phyloP scores from a whole-genome alignment of 495 filamentous ascomycete genomes.

The Acidiella bohemica region DNA sequence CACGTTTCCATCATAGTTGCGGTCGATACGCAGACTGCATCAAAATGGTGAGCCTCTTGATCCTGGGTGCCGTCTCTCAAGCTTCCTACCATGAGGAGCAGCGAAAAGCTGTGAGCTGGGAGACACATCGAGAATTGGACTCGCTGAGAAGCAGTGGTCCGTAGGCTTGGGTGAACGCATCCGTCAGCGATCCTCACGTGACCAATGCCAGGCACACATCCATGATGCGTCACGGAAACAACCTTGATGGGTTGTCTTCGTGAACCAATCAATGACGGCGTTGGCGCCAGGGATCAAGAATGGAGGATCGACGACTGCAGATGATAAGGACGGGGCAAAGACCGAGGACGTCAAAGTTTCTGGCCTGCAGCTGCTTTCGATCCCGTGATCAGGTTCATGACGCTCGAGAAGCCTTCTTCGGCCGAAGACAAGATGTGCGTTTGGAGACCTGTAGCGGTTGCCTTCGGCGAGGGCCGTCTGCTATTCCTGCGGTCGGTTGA shows the following conservation, averaged over 20 bases:
- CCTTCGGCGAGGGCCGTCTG: no score
- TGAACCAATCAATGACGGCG: slow-evolving; percentile 18
- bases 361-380: slow-evolving; percentile 1
- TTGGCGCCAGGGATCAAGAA: slow-evolving; percentile 20
- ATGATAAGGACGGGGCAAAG: no score
- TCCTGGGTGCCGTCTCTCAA: no score
- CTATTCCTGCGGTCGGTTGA: no score
- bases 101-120: slow-evolving; percentile 22
- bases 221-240: slow-evolving; percentile 27
- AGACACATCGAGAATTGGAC: slow-evolving; percentile 25
- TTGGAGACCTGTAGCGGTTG: neutral
- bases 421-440: neutral
- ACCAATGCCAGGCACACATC: no score
- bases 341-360: no score
- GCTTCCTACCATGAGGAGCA: slow-evolving; percentile 22
- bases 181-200: no score
- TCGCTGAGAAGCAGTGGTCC: slow-evolving; percentile 28
- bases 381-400: slow-evolving; percentile 9
- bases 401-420: slow-evolving; percentile 9
- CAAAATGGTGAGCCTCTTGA: neutral
- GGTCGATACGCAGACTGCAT: slow-evolving; percentile 25
- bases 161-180: no score
- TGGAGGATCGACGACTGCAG: slow-evolving; percentile 9
- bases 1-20: slow-evolving; percentile 27
- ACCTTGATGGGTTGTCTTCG: slow-evolving; percentile 20